Evolutionary conservation across 352 stramenopile species (phyloP).

Genomic region (Blastocystis sp.): DNA sequence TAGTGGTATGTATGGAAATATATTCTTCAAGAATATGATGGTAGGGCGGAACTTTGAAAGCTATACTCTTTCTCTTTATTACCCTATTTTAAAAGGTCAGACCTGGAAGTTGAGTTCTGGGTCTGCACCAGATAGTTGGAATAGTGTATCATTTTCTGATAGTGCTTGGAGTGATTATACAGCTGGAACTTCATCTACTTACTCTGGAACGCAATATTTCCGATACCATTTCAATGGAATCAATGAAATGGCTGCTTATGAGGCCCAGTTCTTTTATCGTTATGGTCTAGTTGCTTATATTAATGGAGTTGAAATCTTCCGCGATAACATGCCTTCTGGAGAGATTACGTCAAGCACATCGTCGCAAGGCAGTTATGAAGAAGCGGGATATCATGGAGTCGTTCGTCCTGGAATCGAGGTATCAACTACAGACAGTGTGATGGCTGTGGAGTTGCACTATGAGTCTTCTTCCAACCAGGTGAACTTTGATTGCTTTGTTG

Average conservation of each 20-base stretch:
- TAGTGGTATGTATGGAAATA: background rate
- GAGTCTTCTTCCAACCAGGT: background rate
- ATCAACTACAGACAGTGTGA: background rate
- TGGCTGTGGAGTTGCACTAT: background rate
- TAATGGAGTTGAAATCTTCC: slow-evolving; percentile 20
- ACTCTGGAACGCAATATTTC: slow-evolving; percentile 1
- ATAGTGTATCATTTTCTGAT: background rate
- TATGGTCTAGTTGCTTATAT: slow-evolving; percentile 39
- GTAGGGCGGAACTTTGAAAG: background rate
- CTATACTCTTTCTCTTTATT: background rate
- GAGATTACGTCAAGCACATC: background rate
- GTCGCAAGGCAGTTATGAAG: background rate
- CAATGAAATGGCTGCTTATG: background rate
- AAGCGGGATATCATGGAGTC: background rate
- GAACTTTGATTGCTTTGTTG: background rate
- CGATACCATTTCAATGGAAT: background rate
- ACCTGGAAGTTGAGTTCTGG: background rate
- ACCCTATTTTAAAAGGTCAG: background rate
- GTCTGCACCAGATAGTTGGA: background rate
- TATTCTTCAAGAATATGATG: slow-evolving; percentile 25
- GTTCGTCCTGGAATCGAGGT: slow-evolving; percentile 1
- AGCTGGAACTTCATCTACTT: background rate
- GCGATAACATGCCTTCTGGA: slow-evolving; percentile 21
- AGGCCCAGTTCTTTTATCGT: background rate
- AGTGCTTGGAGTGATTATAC: background rate